Percentiles rank a stretch among this genome's conserved stretches.
Evolutionary conservation across 2,329 filamentous ascomycete genomes (phyloP).

Genomic region (Penicillium sclerotiorum): DNA sequence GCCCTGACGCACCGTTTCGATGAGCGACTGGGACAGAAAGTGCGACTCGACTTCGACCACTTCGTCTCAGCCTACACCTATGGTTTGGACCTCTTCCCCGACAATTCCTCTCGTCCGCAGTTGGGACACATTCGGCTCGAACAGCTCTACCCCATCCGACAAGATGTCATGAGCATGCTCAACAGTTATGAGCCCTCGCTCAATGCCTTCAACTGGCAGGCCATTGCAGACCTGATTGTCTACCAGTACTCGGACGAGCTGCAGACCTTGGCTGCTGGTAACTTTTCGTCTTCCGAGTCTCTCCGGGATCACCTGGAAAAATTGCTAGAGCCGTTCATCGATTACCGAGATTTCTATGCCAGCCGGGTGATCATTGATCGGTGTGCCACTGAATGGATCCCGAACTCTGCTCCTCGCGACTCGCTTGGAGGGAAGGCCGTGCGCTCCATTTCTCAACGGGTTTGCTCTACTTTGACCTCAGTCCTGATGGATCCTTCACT

Average conservation of each 20-base stretch:
- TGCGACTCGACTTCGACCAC: constrained; percentile 45
- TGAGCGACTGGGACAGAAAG: constrained; percentile 28
- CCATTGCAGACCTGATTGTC: constrained; percentile 63
- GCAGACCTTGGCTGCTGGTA: constrained; percentile 18
- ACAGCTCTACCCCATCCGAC: constrained; percentile 37
- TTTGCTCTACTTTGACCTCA: constrained; percentile 34
- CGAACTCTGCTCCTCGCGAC: constrained; percentile 3
- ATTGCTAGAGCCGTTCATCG: constrained; percentile 11
- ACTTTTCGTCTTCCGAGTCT: constrained; percentile 18
- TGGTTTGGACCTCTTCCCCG: constrained; percentile 39
- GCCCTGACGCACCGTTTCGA: not conserved
- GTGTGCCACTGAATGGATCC: constrained; percentile 12
- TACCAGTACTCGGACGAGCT: constrained; percentile 60
- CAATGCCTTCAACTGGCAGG: constrained; percentile 62
- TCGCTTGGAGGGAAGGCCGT: constrained; percentile 30
- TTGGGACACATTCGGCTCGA: constrained; percentile 27
- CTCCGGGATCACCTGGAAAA: constrained; percentile 4
- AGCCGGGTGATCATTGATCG: constrained; percentile 3
- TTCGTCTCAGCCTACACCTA: constrained; percentile 49
- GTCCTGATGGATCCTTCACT: not conserved
- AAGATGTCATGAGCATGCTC: constrained; percentile 48
- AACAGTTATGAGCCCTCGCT: constrained; percentile 25
- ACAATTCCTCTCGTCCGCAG: constrained; percentile 40
- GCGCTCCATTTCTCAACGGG: constrained; percentile 26
- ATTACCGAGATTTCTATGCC: constrained; percentile 10